These are phyloP conservation scores for Phytophthora sansomeana DNA, from an alignment of 352 stramenopile species.

Conservation along the genomic window DNA sequence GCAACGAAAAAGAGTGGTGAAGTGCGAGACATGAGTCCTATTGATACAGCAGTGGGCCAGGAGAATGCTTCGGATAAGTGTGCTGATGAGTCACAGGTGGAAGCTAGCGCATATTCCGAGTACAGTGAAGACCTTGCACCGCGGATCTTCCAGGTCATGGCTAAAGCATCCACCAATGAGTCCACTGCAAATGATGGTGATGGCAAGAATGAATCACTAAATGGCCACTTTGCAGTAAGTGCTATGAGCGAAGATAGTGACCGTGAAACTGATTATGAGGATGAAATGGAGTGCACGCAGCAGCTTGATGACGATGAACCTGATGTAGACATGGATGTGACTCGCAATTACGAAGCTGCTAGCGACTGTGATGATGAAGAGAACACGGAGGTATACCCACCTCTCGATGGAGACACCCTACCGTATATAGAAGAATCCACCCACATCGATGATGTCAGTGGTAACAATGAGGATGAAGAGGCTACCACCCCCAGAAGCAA, in stretches of 20 bases:
- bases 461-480: slow-evolving; percentile 5
- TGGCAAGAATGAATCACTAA: not conserved
- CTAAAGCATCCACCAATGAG: slow-evolving; percentile 11
- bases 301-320: slow-evolving; percentile 48
- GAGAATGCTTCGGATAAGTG: slow-evolving; percentile 5
- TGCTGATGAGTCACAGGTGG: slow-evolving; percentile 8
- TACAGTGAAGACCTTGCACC: slow-evolving; percentile 46
- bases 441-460: slow-evolving; percentile 13
- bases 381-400: slow-evolving; percentile 27
- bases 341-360: slow-evolving; percentile 16
- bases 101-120: slow-evolving; percentile 27
- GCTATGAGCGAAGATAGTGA: slow-evolving; percentile 26
- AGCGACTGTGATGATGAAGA: slow-evolving; percentile 19
- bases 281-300: slow-evolving; percentile 56
- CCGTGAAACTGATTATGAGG: slow-evolving; percentile 30
- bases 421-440: slow-evolving; percentile 24
- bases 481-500: slow-evolving; percentile 2
- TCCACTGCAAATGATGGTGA: not conserved
- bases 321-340: slow-evolving; percentile 13
- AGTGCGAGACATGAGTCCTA: not conserved
- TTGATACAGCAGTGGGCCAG: not conserved
- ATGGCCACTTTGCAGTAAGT: slow-evolving; percentile 15
- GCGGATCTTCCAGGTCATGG: slow-evolving; percentile 18
- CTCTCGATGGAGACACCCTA: slow-evolving; percentile 36
- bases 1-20: not conserved